Evolutionary conservation across 805 yeast species (phyloP), one percentile per base, ranked within the genome.

Genomic region (Middelhovenomyces tepae): DNA sequence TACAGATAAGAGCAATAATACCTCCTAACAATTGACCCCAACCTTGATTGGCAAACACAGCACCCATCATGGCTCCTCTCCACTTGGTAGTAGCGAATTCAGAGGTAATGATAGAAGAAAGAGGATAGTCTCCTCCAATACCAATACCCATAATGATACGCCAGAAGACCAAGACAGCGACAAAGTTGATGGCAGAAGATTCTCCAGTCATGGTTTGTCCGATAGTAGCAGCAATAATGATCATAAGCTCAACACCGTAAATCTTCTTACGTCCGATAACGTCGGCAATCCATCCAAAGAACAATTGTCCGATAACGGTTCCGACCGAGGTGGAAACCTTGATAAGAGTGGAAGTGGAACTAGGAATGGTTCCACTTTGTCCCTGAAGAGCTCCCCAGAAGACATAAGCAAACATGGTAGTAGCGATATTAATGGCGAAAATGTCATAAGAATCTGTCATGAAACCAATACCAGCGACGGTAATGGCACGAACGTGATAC

Each of bases 21-120:
- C 94, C 94, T 40, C 85, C 94, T 13, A 76, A 53, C 40, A 86
- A 71, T 67, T 87, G 95, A 60, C 96, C 96, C 77, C 91, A 75
- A 62, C 95, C 96, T 66, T 87, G 96, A 68, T 86, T 86, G 37
- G 95, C 89, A 60, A 87, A 87, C 37, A 85, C 95, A 18, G 95
- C 94, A 54, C 83, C 86, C 94, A 85, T 85, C 50, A 84, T 84
- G 45, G 95, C 94, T 71, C 95, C 95, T 76, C 95, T 82, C 94
- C 94, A 85, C 61, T 81, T 84, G 46, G 95, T 85, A 39, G 95
- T 83, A 17, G 95, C 72, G 53, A 85, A 85, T 67, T 85, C 95
- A 38, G 95, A 78, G 7, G 94, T 79, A 45, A 85, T 85, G 57
- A 85, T 79, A n/a, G 94, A 83, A 11, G 94, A 83, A 51, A 86